A percentile compares a stretch with the other conserved stretches of the same genome.
These are phyloP conservation scores for Hyphopichia buzzinii DNA, from an alignment of 1,139 yeast species.

Conservation along the genomic window DNA sequence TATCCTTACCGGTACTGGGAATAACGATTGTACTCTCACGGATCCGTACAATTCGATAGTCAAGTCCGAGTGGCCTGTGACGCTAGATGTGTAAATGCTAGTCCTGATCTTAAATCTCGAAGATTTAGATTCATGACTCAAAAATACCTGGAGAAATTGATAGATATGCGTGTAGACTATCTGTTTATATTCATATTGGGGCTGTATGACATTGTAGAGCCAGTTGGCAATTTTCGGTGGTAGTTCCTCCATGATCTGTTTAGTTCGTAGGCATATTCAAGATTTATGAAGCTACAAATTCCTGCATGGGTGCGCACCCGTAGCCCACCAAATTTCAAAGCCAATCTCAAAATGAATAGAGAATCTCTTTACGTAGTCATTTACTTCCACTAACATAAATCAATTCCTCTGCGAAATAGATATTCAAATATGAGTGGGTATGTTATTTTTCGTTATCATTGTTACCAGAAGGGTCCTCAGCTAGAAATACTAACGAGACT, in stretches of 20 bases:
- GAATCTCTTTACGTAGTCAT: no score
- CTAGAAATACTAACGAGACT: conserved; percentile 13
- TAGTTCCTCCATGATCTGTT: conserved; percentile 22
- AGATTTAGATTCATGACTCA: conserved; percentile 24
- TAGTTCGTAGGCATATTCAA: neutral
- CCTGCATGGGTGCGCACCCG: neutral
- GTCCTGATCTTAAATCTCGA: conserved; percentile 60
- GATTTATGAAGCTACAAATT: neutral
- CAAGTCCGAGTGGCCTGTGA: conserved; percentile 56
- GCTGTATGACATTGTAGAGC: conserved; percentile 44
- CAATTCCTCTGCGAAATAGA: no score
- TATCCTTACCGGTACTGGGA: conserved; percentile 59
- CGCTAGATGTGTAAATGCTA: conserved; percentile 57
- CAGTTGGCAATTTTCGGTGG: conserved; percentile 40
- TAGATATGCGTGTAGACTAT: conserved; percentile 61
- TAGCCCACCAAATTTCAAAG: neutral
- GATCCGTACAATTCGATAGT: conserved; percentile 66
- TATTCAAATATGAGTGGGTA: conserved; percentile 33
- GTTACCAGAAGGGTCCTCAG: neutral
- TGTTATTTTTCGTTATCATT: no score
- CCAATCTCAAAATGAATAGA: neutral
- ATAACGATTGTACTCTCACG: conserved; percentile 30
- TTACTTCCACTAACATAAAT: no score
- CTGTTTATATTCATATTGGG: conserved; percentile 53
- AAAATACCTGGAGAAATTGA: conserved; percentile 48